phyloP scores from a whole-genome alignment of 345 rosid species.

The Excoecaria agallocha region DNA sequence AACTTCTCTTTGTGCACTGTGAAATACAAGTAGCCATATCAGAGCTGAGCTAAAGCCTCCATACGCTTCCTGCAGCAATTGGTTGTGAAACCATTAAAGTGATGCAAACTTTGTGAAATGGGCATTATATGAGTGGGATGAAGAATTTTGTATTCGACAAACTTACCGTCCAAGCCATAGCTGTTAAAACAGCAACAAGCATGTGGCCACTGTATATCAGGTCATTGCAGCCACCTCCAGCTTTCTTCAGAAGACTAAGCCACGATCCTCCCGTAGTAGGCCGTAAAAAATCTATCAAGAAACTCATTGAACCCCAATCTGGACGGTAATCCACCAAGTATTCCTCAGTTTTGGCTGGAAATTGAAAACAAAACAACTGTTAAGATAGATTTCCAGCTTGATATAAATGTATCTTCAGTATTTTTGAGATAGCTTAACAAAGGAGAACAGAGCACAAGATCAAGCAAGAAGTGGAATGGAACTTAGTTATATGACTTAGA shows the following conservation, averaged over 20 bases:
- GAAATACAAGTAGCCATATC: slow-evolving; percentile 76
- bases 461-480: neutral
- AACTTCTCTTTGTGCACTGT: slow-evolving; percentile 85
- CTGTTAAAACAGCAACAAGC: slow-evolving; percentile 91
- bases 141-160: neutral
- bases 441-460: slow-evolving; percentile 1
- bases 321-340: slow-evolving; percentile 56
- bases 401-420: neutral
- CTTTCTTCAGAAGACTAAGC: slow-evolving; percentile 72
- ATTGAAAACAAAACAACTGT: neutral
- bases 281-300: slow-evolving; percentile 76
- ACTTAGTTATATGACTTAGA: neutral
- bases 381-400: slow-evolving; percentile 3
- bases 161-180: slow-evolving; percentile 97
- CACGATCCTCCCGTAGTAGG: slow-evolving; percentile 75
- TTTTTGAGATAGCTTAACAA: neutral
- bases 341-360: slow-evolving; percentile 50
- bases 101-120: neutral
- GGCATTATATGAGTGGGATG: slow-evolving; percentile 4
- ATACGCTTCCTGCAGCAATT: slow-evolving; percentile 73
- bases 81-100: neutral
- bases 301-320: slow-evolving; percentile 83
- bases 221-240: slow-evolving; percentile 98
- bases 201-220: slow-evolving; percentile 93
- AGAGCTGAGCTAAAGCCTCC: slow-evolving; percentile 81